Conservation (phyloP, 495 filamentous ascomycete genomes). For the Pseudevernia furfuracea region DNA sequence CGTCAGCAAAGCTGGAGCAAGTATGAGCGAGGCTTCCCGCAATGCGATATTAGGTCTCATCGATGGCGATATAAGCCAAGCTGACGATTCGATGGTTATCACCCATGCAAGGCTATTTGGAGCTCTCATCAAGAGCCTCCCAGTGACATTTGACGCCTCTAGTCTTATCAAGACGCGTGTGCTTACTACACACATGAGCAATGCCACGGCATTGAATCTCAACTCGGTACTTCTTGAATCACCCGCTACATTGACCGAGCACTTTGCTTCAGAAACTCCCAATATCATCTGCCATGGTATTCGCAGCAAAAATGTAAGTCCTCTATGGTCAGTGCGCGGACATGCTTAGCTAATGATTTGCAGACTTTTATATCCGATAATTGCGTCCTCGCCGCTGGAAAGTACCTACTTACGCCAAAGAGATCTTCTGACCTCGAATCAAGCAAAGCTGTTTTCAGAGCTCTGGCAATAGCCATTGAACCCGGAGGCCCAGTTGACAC, state of each 20-base stretch:
- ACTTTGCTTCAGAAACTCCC: slow-evolving; percentile 62
- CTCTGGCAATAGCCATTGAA: slow-evolving; percentile 62
- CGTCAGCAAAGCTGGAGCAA: slow-evolving; percentile 82
- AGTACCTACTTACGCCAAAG: slow-evolving; percentile 68
- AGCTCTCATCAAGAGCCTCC: slow-evolving; percentile 76
- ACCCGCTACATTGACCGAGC: slow-evolving; percentile 55
- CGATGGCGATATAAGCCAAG: slow-evolving; percentile 70
- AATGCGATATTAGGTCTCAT: slow-evolving; percentile 75
- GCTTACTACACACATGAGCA: slow-evolving; percentile 60
- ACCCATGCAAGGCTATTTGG: slow-evolving; percentile 85
- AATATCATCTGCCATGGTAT: slow-evolving; percentile 76
- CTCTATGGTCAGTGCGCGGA: neutral
- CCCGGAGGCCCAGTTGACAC: slow-evolving; percentile 73
- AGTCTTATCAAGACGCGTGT: slow-evolving; percentile 75
- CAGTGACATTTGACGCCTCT: slow-evolving; percentile 50
- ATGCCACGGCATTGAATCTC: slow-evolving; percentile 66
- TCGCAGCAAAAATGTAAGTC: slow-evolving; percentile 58
- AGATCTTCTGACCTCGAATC: slow-evolving; percentile 44
- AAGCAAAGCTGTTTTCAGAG: slow-evolving; percentile 69
- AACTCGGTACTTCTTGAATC: slow-evolving; percentile 83
- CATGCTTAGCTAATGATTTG: slow-evolving; percentile 11
- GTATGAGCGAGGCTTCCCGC: slow-evolving; percentile 88
- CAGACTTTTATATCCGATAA: slow-evolving; percentile 82
- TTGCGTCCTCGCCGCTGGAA: slow-evolving; percentile 87
- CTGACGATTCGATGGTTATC: slow-evolving; percentile 68